Percentiles rank a stretch among this genome's conserved stretches.
These are phyloP conservation scores for Oryza meridionalis DNA, from an alignment of 176 grass and related monocot species.

Conservation along the genomic window DNA sequence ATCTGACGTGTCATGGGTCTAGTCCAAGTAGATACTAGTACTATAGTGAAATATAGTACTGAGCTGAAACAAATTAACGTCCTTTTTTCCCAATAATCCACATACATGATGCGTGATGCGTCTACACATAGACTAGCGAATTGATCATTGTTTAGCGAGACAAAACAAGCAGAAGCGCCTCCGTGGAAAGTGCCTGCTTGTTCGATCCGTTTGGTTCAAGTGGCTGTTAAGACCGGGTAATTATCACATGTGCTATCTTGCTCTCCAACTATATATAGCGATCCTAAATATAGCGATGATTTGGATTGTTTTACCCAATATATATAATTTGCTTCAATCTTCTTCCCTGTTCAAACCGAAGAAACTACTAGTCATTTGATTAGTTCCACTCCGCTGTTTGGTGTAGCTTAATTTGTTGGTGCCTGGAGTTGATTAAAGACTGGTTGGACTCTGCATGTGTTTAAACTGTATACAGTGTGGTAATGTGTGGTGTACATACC, in stretches of 20 bases:
- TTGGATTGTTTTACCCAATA: background rate
- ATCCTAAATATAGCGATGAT: background rate
- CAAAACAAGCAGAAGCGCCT: slow-evolving; percentile 21
- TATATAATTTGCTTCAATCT: background rate
- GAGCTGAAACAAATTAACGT: background rate
- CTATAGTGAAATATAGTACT: background rate
- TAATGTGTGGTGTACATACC: background rate
- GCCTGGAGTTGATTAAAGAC: background rate
- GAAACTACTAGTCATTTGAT: background rate
- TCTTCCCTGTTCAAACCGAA: background rate
- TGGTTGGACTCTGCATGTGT: background rate
- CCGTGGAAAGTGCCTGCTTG: slow-evolving; percentile 10
- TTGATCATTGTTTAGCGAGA: slow-evolving; percentile 22
- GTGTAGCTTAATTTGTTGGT: background rate
- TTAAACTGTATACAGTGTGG: background rate
- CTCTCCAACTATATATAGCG: background rate
- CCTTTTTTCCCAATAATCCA: background rate
- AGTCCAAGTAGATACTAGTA: background rate
- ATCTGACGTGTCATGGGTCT: background rate
- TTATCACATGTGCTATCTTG: slow-evolving; percentile 10
- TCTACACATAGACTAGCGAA: background rate
- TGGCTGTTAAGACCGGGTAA: slow-evolving; percentile 2
- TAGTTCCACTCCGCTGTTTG: background rate
- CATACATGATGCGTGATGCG: background rate
- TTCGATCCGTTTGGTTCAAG: background rate